Percentiles rank a stretch among this genome's conserved stretches.
These are phyloP conservation scores for Lophiotrema nucula DNA, from an alignment of 495 filamentous ascomycete genomes.

Conservation along the genomic window DNA sequence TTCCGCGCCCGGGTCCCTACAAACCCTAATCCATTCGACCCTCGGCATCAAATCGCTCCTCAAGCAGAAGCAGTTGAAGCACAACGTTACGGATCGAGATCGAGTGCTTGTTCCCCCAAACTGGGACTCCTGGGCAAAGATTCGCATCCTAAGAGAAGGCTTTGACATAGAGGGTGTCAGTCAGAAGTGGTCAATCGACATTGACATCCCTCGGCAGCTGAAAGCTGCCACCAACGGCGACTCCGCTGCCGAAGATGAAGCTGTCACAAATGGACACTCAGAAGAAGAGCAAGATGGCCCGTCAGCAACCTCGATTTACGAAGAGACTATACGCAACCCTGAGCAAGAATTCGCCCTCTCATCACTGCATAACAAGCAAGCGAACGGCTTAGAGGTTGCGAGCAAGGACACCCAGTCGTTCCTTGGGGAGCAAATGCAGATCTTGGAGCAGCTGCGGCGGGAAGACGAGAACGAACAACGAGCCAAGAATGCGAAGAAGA, in stretches of 20 bases:
- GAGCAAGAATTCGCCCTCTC: constrained; percentile 57
- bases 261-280: neutral
- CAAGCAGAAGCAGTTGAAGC: constrained; percentile 78
- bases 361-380: constrained; percentile 48
- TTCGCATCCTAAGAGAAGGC: constrained; percentile 86
- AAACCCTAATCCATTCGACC: constrained; percentile 80
- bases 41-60: constrained; percentile 87
- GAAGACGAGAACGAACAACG: constrained; percentile 63
- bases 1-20: constrained; percentile 73
- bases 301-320: constrained; percentile 68
- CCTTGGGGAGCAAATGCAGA: constrained; percentile 67
- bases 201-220: constrained; percentile 49
- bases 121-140: constrained; percentile 99
- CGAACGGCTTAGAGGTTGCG: constrained; percentile 62
- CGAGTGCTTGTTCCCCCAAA: constrained; percentile 91
- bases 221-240: constrained; percentile 22
- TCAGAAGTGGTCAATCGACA: constrained; percentile 79
- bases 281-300: constrained; percentile 7
- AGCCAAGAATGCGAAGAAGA: constrained; percentile 46
- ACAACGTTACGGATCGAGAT: constrained; percentile 94
- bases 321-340: constrained; percentile 73
- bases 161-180: constrained; percentile 89
- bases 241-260: neutral
- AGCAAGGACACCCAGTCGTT: constrained; percentile 78
- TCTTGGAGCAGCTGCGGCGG: constrained; percentile 57